phyloP scores from a whole-genome alignment of 176 grass and related monocot species.

The Musa acuminata region DNA sequence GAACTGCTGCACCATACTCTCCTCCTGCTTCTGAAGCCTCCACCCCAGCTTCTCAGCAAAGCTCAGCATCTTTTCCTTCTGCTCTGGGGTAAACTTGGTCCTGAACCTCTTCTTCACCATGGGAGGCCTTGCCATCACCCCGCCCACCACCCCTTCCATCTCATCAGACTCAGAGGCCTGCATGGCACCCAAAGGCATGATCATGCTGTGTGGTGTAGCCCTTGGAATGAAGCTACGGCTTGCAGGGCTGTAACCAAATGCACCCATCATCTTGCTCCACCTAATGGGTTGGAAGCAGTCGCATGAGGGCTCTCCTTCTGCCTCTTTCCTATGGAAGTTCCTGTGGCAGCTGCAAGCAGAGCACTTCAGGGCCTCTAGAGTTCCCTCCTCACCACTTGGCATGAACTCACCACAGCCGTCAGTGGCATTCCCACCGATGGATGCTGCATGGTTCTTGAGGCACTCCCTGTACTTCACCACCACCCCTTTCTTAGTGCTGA shows the following conservation, averaged over 20 bases:
- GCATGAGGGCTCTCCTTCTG: conserved; percentile 6
- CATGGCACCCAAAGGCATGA: conserved; percentile 18
- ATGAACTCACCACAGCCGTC: conserved; percentile 24
- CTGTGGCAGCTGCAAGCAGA: conserved; percentile 20
- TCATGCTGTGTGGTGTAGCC: neutral
- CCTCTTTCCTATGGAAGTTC: conserved; percentile 25
- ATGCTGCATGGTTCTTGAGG: conserved; percentile 24
- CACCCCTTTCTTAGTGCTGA: conserved; percentile 1
- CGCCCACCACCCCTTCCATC: conserved; percentile 12
- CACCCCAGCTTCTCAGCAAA: conserved; percentile 77
- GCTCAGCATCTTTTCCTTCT: conserved; percentile 83
- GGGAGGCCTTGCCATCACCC: conserved; percentile 1
- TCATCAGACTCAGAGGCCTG: conserved; percentile 13
- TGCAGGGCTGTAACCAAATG: neutral
- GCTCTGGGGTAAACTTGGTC: conserved; percentile 76
- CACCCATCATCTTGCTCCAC: neutral
- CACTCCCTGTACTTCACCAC: conserved; percentile 18
- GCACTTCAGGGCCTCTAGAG: conserved; percentile 13
- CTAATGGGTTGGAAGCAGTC: conserved; percentile 8
- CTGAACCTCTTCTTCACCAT: conserved; percentile 53
- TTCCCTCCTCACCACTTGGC: conserved; percentile 11
- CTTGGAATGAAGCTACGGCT: neutral
- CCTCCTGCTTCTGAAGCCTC: conserved; percentile 71
- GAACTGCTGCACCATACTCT: conserved; percentile 64
- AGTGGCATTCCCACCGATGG: conserved; percentile 16